Evolutionary conservation across 2,329 filamentous ascomycete species (phyloP), one percentile per base, ranked within the genome.

Genomic region (Colletotrichum tropicale): DNA sequence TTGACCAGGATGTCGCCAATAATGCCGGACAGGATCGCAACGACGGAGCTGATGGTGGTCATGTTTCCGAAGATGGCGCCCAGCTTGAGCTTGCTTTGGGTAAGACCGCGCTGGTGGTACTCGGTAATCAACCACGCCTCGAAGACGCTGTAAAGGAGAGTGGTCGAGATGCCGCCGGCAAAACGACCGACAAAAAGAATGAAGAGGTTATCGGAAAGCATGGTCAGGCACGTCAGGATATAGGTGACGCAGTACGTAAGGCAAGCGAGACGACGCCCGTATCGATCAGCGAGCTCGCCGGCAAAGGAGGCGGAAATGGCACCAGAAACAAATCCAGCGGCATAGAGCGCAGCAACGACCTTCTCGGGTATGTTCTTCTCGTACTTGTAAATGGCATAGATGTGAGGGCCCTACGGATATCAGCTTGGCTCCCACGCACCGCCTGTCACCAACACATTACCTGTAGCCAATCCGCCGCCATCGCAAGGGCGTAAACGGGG

Each of bases 91-190:
- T 85, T 84, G 9, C 81, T 78, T 13, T 75, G 82, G n/a, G 87
- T 82, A 8, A 91, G 79, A n/a, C 85, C 85, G 56, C 86, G 83
- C 28, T 84, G 81, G 75, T 89, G 86, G 76, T 88, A 92, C 78
- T 92, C 90, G 62, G 89, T 86, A 32, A 92, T 88, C 85, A 92
- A 88, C 90, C 90, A 92, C 61, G 89, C 88, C 78, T 92, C 90
- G 76, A 92, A 92, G 12, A 89, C 89, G 64, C 86, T 90, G 83
- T 89, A 92, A 21, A 92, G 85, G 24, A 92, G 82, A 16, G 89
- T 91, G 12, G 89, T 91, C 75, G 87, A 88, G 21, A 92, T 78
- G 1, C 91, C 91, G 18, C 90, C 90, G 9, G 89, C 85, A 1
- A 89, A 79, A n/a, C 90, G 86, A 18, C 91, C 91, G 5, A 88